These are phyloP conservation scores for Vigna unguiculata DNA, from an alignment of 306 rosid genomes.

Conservation along the genomic window DNA sequence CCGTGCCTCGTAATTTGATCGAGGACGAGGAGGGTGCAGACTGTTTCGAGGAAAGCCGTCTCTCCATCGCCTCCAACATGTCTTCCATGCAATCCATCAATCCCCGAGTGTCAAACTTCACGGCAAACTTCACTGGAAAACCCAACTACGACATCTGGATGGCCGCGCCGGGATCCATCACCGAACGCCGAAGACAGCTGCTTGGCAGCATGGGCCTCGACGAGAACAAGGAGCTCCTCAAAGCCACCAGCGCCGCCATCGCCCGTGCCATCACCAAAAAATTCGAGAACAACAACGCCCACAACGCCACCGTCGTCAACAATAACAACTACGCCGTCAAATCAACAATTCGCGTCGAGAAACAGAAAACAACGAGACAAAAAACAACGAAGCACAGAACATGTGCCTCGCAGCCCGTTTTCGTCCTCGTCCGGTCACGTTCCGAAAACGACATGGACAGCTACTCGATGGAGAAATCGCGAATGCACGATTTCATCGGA, in stretches of 20 bases:
- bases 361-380: background rate
- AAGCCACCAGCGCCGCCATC: slow-evolving; percentile 28
- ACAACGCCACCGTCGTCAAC: background rate
- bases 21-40: slow-evolving; percentile 34
- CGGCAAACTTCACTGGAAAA: background rate
- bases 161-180: slow-evolving; percentile 74
- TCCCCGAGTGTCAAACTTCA: background rate
- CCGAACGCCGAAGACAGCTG: slow-evolving; percentile 61
- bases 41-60: slow-evolving; percentile 56
- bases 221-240: slow-evolving; percentile 49
- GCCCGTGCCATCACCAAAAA: slow-evolving; percentile 48
- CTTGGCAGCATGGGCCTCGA: slow-evolving; percentile 76
- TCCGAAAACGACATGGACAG: slow-evolving; percentile 71
- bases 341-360: background rate
- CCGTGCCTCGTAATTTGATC: slow-evolving; percentile 44
- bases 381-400: background rate
- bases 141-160: slow-evolving; percentile 79
- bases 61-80: slow-evolving; percentile 65
- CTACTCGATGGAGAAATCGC: slow-evolving; percentile 42
- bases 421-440: slow-evolving; percentile 65
- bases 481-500: slow-evolving; percentile 64
- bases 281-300: slow-evolving; percentile 20
- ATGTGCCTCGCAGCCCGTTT: slow-evolving; percentile 3
- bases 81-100: slow-evolving; percentile 51
- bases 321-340: background rate